Base-by-base conservation (phyloP, 2,329 filamentous ascomycete genomes). In the Rachicladosporium sp. region DNA sequence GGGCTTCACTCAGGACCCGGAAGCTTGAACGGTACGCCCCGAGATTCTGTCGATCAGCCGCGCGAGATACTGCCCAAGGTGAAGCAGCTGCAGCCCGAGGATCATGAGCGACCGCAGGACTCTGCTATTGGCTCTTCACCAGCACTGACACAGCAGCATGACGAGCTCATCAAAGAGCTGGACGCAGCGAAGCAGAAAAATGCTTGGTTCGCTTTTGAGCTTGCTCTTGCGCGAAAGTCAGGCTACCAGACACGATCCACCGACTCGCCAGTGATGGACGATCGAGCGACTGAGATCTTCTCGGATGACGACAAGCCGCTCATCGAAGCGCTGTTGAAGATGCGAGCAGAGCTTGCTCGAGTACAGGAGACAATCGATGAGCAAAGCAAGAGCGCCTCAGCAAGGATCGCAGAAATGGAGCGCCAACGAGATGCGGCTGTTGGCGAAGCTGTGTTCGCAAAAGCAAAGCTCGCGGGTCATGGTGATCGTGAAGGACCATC, bases 171-270 rank as follows among this genome's bases (percentile, higher is more conserved):
- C 10, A 89, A 91, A 57, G 91, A 98, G 57, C 70, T 98, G 2
- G 89, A 98, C 56, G 71, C 78, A 6, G 74, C 80, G 3, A 84
- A 85, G 53, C 91, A 82, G 54, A 77, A 83, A 37, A 96, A 94
- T 62, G 89, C 89, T 0, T 98, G 91, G 91, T 95, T 93, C 60
- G 86, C 87, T 6, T 95, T 89, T 0, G 91, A 98, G 62, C 69
- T 98, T 34, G 86, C 93, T 42, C 68, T 98, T 46, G 93, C 91
- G 5, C 78, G 83, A 36, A 94, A 94, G 62, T 77, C 85, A 31
- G 91, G 91, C 4, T 98, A 96, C 54, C 72, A 77, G 5, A 74
- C 84, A 46, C 68, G 77, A 2, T 77, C 78, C 8, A 41, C 50
- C 2, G 73, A 77, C 19, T 83, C 76, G 53, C 78, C 85, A 10